Conservation (phyloP, 1,284 basidiomycete species). For the Ustilago shanxiensis region DNA sequence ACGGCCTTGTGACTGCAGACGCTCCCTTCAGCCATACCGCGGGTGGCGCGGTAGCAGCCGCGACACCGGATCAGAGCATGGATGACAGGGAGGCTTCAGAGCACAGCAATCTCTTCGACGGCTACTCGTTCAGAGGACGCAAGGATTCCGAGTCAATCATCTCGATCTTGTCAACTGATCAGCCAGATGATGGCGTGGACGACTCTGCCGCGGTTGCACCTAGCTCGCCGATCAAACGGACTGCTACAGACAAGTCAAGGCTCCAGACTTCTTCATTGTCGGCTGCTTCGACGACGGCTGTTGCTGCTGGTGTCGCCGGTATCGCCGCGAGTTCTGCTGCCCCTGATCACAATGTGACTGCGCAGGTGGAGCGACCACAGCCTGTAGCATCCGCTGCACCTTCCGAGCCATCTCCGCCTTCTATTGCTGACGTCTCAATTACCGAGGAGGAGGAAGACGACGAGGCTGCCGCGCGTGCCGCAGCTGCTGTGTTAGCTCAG, state of each 20-base stretch:
- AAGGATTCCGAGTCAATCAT: constrained; percentile 61
- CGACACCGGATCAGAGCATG: constrained; percentile 42
- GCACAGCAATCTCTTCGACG: constrained; percentile 59
- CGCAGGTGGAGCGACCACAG: constrained; percentile 16
- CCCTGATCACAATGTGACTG: constrained; percentile 4
- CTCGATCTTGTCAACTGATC: constrained; percentile 42
- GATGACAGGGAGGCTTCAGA: constrained; percentile 38
- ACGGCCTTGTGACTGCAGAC: constrained; percentile 24
- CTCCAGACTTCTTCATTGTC: not conserved
- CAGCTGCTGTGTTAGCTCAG: constrained; percentile 61
- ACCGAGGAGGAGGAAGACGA: constrained; percentile 60
- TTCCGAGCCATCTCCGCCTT: constrained; percentile 5
- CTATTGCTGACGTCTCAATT: constrained; percentile 27
- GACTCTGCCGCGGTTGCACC: constrained; percentile 17
- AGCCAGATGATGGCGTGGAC: constrained; percentile 23
- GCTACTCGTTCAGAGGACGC: constrained; percentile 65
- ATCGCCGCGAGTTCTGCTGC: constrained; percentile 15
- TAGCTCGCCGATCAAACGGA: constrained; percentile 21
- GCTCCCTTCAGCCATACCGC: constrained; percentile 8
- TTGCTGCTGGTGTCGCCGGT: constrained; percentile 17
- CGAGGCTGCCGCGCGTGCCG: constrained; percentile 55
- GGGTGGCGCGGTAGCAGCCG: constrained; percentile 12
- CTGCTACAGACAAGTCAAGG: not conserved
- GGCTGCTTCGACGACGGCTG: constrained; percentile 16
- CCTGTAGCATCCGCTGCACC: not conserved